Percentiles rank a stretch among this genome's conserved stretches.
Conservation (phyloP, 768 basidiomycete genomes). For the Russula foetens region DNA sequence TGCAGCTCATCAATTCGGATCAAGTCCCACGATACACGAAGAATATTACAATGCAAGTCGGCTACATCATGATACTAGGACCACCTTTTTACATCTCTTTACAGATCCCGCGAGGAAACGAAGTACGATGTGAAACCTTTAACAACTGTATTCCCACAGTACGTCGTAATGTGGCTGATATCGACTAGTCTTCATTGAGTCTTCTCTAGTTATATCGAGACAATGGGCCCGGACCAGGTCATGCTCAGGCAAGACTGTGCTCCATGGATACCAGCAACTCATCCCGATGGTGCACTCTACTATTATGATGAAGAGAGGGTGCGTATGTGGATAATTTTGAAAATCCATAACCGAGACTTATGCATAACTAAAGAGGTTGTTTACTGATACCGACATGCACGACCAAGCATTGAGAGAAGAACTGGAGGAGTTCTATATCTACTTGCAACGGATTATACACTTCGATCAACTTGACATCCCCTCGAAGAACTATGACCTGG, state of each 20-base stretch:
- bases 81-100: not conserved
- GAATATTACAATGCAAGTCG: not conserved
- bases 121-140: not conserved
- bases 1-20: not conserved
- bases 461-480: not conserved
- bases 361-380: slow-evolving; percentile 33
- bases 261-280: no score
- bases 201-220: not conserved
- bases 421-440: slow-evolving; percentile 26
- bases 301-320: no score
- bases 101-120: not conserved
- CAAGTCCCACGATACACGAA: slow-evolving; percentile 7
- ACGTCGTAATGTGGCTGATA: not conserved
- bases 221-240: no score
- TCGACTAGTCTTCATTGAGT: not conserved
- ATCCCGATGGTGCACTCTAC: no score
- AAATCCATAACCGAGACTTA: not conserved
- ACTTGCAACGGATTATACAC: slow-evolving; percentile 10
- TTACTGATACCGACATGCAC: slow-evolving; percentile 47
- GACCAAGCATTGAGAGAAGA: slow-evolving; percentile 28
- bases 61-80: not conserved
- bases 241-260: no score
- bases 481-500: slow-evolving; percentile 20
- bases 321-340: no score
- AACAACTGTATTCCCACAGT: not conserved